Evolutionary conservation across 148 eudicot genomes (phyloP).

Genomic region (Mesembryanthemum crystallinum): DNA sequence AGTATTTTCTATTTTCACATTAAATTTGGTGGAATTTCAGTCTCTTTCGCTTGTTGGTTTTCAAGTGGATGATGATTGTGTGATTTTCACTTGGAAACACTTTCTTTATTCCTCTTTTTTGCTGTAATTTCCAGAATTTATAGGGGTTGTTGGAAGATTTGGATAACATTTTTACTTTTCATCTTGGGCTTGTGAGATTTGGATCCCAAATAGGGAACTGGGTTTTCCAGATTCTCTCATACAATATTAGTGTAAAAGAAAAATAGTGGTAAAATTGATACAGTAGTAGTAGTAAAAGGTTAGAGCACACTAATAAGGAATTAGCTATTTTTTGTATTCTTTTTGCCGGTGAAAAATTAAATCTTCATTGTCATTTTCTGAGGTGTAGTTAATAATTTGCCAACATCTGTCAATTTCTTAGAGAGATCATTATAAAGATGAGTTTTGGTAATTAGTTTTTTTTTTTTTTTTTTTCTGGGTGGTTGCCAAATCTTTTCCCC

Average conservation of each 20-base stretch:
- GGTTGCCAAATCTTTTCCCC: slow-evolving; percentile 33
- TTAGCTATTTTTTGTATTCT: background rate
- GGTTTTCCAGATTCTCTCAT: slow-evolving; percentile 20
- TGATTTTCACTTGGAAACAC: background rate
- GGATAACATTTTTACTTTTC: slow-evolving; percentile 2
- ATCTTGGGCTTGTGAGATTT: slow-evolving; percentile 13
- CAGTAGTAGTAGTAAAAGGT: slow-evolving; percentile 14
- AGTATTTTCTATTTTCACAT: background rate
- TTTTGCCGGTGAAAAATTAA: slow-evolving; percentile 6
- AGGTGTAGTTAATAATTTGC: slow-evolving; percentile 15
- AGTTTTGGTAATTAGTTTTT: slow-evolving; percentile 25
- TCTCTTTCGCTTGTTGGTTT: background rate
- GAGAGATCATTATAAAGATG: slow-evolving; percentile 9
- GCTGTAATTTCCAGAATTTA: background rate
- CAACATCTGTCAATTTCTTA: slow-evolving; percentile 30
- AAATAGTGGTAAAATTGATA: background rate
- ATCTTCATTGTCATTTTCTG: slow-evolving; percentile 22
- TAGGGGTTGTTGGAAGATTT: background rate
- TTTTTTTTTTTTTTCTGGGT: slow-evolving; percentile 10
- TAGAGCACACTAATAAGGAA: background rate
- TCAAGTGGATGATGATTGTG: background rate
- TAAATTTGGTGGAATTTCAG: background rate
- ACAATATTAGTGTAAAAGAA: background rate
- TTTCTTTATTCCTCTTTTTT: background rate
- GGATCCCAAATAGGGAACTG: slow-evolving; percentile 33